These are phyloP conservation scores for Papiliotrema laurentii DNA, from an alignment of 1,284 basidiomycete genomes.

Conservation along the genomic window DNA sequence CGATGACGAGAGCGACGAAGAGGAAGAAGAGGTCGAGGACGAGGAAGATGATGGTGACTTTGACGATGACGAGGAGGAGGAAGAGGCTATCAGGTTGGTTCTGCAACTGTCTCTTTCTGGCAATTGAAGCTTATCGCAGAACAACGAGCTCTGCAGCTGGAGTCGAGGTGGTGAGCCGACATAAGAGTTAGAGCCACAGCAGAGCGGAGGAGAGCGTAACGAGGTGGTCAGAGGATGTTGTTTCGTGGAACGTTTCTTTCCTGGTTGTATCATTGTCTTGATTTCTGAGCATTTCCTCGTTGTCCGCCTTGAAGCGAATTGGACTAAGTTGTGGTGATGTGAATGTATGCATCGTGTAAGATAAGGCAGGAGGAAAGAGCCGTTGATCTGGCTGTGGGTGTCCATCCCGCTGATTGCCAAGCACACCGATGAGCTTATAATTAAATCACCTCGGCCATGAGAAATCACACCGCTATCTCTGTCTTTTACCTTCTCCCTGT, in stretches of 20 bases:
- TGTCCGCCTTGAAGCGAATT: too few relatives aligned
- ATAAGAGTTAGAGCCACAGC: constrained; percentile 19
- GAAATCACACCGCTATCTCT: too few relatives aligned
- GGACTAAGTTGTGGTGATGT: too few relatives aligned
- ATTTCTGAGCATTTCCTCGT: too few relatives aligned
- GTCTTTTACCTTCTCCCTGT: background rate
- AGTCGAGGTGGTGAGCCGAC: constrained; percentile 43
- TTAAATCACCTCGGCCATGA: too few relatives aligned
- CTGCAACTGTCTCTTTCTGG: constrained; percentile 4
- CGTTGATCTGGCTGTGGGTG: too few relatives aligned
- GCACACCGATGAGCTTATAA: too few relatives aligned
- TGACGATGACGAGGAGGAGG: constrained; percentile 24
- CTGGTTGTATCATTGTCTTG: too few relatives aligned
- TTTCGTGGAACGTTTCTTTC: background rate
- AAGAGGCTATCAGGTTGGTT: constrained; percentile 23
- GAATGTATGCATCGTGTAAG: too few relatives aligned
- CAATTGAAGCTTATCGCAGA: constrained; percentile 9
- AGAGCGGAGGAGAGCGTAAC: background rate
- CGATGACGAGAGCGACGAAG: background rate
- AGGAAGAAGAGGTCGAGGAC: constrained; percentile 12
- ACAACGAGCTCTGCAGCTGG: constrained; percentile 42
- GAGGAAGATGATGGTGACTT: constrained; percentile 20
- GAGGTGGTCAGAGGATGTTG: background rate
- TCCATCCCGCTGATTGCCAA: too few relatives aligned
- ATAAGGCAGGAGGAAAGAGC: too few relatives aligned